These are phyloP conservation scores for Acorus gramineus DNA, from an alignment of 106 monocot genomes.

Conservation along the genomic window DNA sequence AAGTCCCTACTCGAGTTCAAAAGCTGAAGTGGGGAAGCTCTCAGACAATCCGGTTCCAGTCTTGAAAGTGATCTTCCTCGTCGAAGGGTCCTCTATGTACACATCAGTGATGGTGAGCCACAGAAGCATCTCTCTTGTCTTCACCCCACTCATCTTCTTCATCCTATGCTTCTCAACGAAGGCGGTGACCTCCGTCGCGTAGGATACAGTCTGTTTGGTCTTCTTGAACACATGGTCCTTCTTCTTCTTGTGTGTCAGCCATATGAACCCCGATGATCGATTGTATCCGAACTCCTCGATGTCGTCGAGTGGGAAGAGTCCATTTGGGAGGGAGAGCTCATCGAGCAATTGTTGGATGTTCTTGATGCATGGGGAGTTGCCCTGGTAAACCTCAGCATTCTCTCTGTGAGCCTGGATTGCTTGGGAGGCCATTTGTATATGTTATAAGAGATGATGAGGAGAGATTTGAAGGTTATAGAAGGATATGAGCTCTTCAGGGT, in stretches of 20 bases:
- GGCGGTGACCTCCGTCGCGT: constrained; percentile 1
- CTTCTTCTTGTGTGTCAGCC: constrained; percentile 7
- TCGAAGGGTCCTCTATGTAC: neutral
- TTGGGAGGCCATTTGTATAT: no score
- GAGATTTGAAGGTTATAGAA: no score
- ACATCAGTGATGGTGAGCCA: neutral
- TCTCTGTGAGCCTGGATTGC: no score
- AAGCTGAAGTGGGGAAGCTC: constrained; percentile 5
- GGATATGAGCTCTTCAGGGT: no score
- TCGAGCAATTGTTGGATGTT: constrained; percentile 5
- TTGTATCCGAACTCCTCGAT: constrained; percentile 5
- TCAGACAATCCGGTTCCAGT: neutral
- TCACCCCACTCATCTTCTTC: constrained; percentile 1
- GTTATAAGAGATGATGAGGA: no score
- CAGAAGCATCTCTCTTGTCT: constrained; percentile 4
- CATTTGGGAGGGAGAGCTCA: constrained; percentile 1
- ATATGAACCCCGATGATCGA: constrained; percentile 4
- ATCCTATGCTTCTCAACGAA: neutral
- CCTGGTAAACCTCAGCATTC: constrained; percentile 7
- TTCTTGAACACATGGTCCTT: constrained; percentile 2
- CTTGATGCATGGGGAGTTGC: neutral
- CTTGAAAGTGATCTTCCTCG: constrained; percentile 4
- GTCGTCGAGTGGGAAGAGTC: constrained; percentile 4
- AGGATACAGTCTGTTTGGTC: neutral
- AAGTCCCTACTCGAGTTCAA: neutral